Evolutionary conservation across 1,284 basidiomycete species (phyloP).

Genomic region (Ganoderma resinaceum): DNA sequence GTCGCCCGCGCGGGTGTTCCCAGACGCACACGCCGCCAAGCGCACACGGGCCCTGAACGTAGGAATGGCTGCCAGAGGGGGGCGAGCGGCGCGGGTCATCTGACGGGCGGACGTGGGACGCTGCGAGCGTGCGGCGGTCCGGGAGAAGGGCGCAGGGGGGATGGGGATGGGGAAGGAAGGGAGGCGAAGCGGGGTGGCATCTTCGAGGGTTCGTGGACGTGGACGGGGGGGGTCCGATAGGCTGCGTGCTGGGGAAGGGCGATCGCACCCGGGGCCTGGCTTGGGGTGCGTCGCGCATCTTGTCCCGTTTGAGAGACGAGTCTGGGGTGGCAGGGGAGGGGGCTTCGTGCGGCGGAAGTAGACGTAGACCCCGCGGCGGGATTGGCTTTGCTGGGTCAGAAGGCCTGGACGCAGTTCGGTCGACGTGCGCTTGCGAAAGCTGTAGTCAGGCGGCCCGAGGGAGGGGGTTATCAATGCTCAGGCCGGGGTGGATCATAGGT

Average conservation of each 20-base stretch:
- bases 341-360: constrained; percentile 26
- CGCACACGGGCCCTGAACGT: constrained; percentile 26
- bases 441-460: constrained; percentile 19
- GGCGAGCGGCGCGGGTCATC: constrained; percentile 30
- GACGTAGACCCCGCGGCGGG: constrained; percentile 25
- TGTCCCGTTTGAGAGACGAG: constrained; percentile 5
- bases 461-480: constrained; percentile 4
- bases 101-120: constrained; percentile 27
- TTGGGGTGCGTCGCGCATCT: constrained; percentile 3
- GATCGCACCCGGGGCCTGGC: constrained; percentile 20
- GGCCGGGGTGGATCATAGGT: constrained; percentile 6
- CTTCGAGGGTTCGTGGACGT: constrained; percentile 26
- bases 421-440: constrained; percentile 7
- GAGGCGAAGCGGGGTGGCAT: too few species aligned
- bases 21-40: constrained; percentile 19
- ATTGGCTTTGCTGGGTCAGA: constrained; percentile 21
- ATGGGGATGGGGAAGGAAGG: too few species aligned
- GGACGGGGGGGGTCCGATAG: constrained; percentile 31
- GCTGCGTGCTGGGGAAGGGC: constrained; percentile 21
- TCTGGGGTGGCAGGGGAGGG: constrained; percentile 6
- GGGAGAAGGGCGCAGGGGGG: constrained; percentile 24
- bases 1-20: constrained; percentile 20
- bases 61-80: constrained; percentile 24
- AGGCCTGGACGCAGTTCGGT: constrained; percentile 14
- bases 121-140: constrained; percentile 19